A percentile compares a stretch with the other conserved stretches of the same genome.
These are phyloP conservation scores for Gymnopilus dilepis DNA, from an alignment of 768 basidiomycete species.

Conservation along the genomic window DNA sequence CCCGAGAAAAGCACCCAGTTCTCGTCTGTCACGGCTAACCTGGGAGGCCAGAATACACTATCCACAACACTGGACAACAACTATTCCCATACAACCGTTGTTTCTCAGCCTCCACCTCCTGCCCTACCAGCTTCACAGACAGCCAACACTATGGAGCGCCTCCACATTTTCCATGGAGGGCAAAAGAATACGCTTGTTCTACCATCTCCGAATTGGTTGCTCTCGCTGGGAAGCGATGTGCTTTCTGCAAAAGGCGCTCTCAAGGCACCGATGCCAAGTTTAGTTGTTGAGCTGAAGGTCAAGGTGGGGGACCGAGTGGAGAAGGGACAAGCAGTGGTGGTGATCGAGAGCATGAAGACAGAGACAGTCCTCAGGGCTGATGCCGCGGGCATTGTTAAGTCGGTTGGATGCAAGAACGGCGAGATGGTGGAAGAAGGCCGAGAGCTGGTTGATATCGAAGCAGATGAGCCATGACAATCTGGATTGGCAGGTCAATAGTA, in stretches of 20 bases:
- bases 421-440: constrained; percentile 92
- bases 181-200: constrained; percentile 68
- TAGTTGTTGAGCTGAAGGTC: constrained; percentile 89
- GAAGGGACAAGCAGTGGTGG: constrained; percentile 79
- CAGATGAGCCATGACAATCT: constrained; percentile 29
- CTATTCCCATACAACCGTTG: constrained; percentile 65
- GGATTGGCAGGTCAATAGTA: neutral
- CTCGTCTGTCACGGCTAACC: constrained; percentile 57
- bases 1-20: constrained; percentile 42
- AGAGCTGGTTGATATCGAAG: constrained; percentile 75
- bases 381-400: constrained; percentile 68
- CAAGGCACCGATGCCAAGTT: constrained; percentile 90
- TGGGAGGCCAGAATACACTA: constrained; percentile 59
- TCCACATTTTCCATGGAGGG: constrained; percentile 75
- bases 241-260: constrained; percentile 66
- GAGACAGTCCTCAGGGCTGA: constrained; percentile 86
- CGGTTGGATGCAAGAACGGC: constrained; percentile 79
- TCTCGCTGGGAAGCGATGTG: constrained; percentile 67
- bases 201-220: constrained; percentile 74
- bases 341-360: constrained; percentile 98
- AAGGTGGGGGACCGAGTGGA: constrained; percentile 77
- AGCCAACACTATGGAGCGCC: constrained; percentile 65
- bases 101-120: constrained; percentile 68
- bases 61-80: constrained; percentile 57
- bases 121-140: constrained; percentile 58